These are phyloP conservation scores for Apiotrichum gamsii DNA, from an alignment of 1,284 basidiomycete species.

Conservation along the genomic window DNA sequence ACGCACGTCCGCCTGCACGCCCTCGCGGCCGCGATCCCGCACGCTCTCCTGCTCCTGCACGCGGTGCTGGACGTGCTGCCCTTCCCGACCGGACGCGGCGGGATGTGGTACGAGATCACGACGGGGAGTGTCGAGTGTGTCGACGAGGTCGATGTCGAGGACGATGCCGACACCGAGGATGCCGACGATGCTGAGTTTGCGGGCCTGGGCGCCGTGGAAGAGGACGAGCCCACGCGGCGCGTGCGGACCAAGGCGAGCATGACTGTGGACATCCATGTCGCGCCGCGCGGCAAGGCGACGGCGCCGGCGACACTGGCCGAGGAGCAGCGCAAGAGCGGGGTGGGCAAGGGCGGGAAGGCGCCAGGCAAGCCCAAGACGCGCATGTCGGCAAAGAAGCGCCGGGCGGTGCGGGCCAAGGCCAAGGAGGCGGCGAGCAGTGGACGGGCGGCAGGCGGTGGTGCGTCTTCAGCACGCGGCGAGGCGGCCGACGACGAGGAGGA, in stretches of 20 bases:
- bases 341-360: no score
- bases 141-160: conserved; percentile 57
- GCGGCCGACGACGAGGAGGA: not conserved
- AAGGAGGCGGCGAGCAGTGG: no score
- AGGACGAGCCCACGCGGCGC: not conserved
- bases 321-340: not conserved
- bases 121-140: conserved; percentile 71
- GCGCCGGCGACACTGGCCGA: not conserved
- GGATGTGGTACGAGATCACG: conserved; percentile 62
- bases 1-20: conserved; percentile 70
- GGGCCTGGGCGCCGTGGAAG: conserved; percentile 9
- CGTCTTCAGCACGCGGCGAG: no score
- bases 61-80: conserved; percentile 71
- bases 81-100: conserved; percentile 51
- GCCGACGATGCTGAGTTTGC: conserved; percentile 8
- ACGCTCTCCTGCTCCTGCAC: conserved; percentile 63
- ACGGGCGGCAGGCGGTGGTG: no score
- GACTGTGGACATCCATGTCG: conserved; percentile 6
- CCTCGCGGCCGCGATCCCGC: conserved; percentile 81
- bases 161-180: not conserved
- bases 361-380: conserved; percentile 1
- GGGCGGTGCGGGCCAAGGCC: no score
- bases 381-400: not conserved
- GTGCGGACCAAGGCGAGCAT: conserved; percentile 5
- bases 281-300: not conserved